Percentiles rank a stretch among this genome's conserved stretches.
phyloP scores from a whole-genome alignment of 331 rosid species.

The Erythrophleum ivorense region DNA sequence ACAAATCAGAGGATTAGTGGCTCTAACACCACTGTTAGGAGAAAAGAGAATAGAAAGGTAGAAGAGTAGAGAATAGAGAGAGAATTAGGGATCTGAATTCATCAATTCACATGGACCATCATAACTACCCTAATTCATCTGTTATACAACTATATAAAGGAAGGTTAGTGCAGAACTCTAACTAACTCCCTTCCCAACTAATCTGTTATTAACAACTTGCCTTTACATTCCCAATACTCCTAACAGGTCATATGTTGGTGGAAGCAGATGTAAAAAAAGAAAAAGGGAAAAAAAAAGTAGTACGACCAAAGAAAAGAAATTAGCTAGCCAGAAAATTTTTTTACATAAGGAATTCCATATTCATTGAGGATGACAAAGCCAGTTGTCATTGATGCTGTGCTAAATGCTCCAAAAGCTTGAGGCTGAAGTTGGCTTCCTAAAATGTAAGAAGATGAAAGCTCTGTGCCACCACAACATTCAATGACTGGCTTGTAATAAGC shows the following conservation, averaged over 20 bases:
- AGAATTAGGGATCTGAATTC: too few relatives aligned
- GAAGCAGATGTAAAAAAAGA: background rate
- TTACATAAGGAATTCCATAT: slow-evolving; percentile 71
- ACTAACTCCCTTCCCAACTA: too few relatives aligned
- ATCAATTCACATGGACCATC: too few relatives aligned
- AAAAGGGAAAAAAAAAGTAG: background rate
- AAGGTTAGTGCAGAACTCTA: too few relatives aligned
- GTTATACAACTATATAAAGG: too few relatives aligned
- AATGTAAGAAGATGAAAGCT: slow-evolving; percentile 74
- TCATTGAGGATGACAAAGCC: slow-evolving; percentile 75
- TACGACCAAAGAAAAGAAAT: slow-evolving; percentile 4
- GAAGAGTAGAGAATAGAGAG: too few relatives aligned
- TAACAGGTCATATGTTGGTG: background rate
- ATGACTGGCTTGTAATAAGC: slow-evolving; percentile 69
- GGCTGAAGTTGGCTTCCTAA: slow-evolving; percentile 73
- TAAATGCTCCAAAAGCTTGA: slow-evolving; percentile 87
- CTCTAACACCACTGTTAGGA: too few relatives aligned
- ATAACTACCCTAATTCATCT: too few relatives aligned
- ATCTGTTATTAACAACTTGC: too few relatives aligned
- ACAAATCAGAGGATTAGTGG: too few relatives aligned
- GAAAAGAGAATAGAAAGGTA: too few relatives aligned
- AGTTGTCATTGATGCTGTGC: slow-evolving; percentile 75
- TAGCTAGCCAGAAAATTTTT: slow-evolving; percentile 18
- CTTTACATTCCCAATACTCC: too few relatives aligned
- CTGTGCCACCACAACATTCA: slow-evolving; percentile 90